phyloP scores from a whole-genome alignment of 768 basidiomycete species.

The Inosperma sp. region DNA sequence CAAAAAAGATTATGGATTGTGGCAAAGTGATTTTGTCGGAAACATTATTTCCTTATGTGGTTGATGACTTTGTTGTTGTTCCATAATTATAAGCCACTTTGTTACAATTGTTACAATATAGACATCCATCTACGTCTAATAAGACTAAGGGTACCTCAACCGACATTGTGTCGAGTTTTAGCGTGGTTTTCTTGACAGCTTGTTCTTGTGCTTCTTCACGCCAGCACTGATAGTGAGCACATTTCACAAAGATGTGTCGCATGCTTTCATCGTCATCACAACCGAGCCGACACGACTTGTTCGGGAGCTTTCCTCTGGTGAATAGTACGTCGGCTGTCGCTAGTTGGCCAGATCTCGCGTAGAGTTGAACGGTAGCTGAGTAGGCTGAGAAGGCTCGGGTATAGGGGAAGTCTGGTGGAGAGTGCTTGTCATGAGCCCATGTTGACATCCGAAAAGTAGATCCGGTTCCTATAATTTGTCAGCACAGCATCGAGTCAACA shows the following conservation, averaged over 20 bases:
- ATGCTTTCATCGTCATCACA: slow-evolving; percentile 5
- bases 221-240: slow-evolving; percentile 1
- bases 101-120: too few species aligned
- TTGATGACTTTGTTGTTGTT: too few species aligned
- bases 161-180: slow-evolving; percentile 1
- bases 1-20: too few species aligned
- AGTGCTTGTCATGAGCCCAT: not conserved
- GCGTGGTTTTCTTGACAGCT: not conserved
- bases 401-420: slow-evolving; percentile 18
- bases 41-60: too few species aligned
- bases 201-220: not conserved
- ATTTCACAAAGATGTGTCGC: slow-evolving; percentile 11
- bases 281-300: slow-evolving; percentile 4
- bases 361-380: slow-evolving; percentile 20
- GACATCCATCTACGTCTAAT: too few species aligned
- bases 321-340: slow-evolving; percentile 10
- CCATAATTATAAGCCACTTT: too few species aligned
- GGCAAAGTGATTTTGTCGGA: too few species aligned
- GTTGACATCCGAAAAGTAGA: slow-evolving; percentile 5
- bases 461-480: not conserved
- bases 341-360: slow-evolving; percentile 20
- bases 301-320: not conserved
- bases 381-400: slow-evolving; percentile 16
- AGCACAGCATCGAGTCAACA: not conserved
- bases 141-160: too few species aligned